phyloP scores from a whole-genome alignment of 306 rosid genomes.

The Sesbania bispinosa region DNA sequence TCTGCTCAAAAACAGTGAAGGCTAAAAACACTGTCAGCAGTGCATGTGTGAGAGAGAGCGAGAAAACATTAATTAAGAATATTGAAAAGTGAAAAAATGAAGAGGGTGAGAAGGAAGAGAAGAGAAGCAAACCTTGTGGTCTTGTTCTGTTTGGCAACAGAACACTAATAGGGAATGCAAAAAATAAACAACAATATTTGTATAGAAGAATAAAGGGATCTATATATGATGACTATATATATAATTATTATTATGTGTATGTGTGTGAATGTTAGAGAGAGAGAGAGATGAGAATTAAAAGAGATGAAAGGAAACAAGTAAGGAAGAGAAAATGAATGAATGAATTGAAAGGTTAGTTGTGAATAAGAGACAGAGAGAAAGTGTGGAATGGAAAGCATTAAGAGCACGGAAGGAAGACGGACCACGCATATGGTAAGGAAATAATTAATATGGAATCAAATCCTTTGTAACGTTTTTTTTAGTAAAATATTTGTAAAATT shows the following conservation, averaged over 20 bases:
- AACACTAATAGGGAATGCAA: background rate
- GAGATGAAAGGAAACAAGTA: background rate
- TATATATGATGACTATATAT: background rate
- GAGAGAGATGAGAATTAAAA: background rate
- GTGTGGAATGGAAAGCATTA: conserved; percentile 12
- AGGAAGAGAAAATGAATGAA: conserved; percentile 24
- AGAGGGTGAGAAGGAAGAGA: background rate
- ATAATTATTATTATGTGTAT: background rate
- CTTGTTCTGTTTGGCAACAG: background rate
- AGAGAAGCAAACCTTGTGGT: conserved; percentile 18
- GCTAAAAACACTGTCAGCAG: background rate
- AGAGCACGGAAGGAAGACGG: background rate
- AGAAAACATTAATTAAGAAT: no score
- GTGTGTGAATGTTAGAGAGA: background rate
- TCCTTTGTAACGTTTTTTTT: no score
- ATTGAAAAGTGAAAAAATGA: background rate
- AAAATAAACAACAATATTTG: background rate
- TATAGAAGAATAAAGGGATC: background rate
- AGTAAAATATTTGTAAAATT: no score
- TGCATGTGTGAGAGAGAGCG: background rate
- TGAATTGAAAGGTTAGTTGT: conserved; percentile 19
- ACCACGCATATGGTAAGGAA: conserved; percentile 22
- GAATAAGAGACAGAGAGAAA: background rate
- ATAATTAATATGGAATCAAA: no score
- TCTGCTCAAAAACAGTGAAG: conserved; percentile 16